A percentile compares a stretch with the other conserved stretches of the same genome.
These are phyloP conservation scores for Cudoniella acicularis DNA, from an alignment of 495 filamentous ascomycete genomes.

Conservation along the genomic window DNA sequence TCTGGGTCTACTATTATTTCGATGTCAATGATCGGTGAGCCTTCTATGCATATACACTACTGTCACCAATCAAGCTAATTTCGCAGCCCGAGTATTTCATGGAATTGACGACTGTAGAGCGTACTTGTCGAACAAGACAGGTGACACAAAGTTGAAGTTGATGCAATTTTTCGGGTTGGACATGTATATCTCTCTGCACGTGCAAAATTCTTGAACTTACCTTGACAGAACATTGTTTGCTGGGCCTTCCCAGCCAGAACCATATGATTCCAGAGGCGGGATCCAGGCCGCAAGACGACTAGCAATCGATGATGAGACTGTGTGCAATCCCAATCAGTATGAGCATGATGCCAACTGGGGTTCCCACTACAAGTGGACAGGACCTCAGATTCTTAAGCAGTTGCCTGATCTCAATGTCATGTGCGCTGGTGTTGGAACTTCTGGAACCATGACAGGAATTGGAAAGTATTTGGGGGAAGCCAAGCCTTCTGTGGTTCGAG, in stretches of 20 bases:
- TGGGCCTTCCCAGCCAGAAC: constrained; percentile 56
- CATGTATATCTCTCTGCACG: constrained; percentile 30
- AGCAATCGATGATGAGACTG: constrained; percentile 35
- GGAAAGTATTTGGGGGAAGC: constrained; percentile 49
- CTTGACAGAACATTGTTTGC: constrained; percentile 45
- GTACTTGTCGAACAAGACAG: constrained; percentile 59
- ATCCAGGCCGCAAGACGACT: constrained; percentile 43
- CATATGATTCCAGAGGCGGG: constrained; percentile 47
- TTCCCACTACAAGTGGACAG: constrained; percentile 58
- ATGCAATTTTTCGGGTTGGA: constrained; percentile 59
- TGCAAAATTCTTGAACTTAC: neutral
- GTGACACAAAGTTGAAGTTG: constrained; percentile 45
- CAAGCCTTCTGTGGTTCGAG: constrained; percentile 47
- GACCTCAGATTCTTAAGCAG: constrained; percentile 54
- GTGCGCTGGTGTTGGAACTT: constrained; percentile 55
- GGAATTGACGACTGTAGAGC: constrained; percentile 50
- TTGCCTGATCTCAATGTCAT: constrained; percentile 56
- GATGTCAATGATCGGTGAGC: constrained; percentile 41
- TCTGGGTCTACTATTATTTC: constrained; percentile 61
- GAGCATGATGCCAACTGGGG: constrained; percentile 58
- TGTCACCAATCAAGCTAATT: neutral
- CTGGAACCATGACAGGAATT: constrained; percentile 49
- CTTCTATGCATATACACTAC: neutral
- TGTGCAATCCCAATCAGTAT: constrained; percentile 56
- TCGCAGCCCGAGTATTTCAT: constrained; percentile 46